Percentiles rank a stretch among this genome's conserved stretches.
These are phyloP conservation scores for Flaveria trinervia DNA, from an alignment of 129 eudicot genomes.

Conservation along the genomic window DNA sequence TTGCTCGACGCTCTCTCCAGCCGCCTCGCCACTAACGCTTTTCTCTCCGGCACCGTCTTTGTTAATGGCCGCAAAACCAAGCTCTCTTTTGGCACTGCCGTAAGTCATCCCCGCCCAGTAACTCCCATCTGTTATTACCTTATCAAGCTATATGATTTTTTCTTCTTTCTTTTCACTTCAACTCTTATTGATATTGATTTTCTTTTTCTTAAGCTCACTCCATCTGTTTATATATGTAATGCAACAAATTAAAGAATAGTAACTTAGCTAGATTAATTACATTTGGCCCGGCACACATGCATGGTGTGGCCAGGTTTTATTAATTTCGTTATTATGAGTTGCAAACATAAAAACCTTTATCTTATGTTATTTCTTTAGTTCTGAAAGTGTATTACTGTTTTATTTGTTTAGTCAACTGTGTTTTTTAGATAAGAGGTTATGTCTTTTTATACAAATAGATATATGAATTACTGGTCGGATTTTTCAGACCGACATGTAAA, in stretches of 20 bases:
- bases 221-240: background rate
- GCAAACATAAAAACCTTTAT: background rate
- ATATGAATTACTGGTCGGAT: no score
- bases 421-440: no score
- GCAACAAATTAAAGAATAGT: background rate
- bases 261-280: background rate
- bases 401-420: no score
- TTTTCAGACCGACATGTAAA: no score
- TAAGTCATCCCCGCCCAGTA: conserved; percentile 30
- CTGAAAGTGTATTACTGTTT: background rate
- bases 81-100: conserved; percentile 93
- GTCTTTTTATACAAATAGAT: no score
- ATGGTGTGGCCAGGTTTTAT: conserved; percentile 22
- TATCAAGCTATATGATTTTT: no score
- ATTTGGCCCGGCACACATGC: conserved; percentile 4
- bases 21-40: conserved; percentile 89
- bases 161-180: no score
- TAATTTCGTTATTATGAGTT: background rate
- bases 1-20: conserved; percentile 93
- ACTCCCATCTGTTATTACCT: no score
- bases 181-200: no score
- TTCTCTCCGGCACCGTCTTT: conserved; percentile 70
- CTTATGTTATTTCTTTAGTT: background rate
- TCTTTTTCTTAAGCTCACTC: background rate
- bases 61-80: conserved; percentile 92